phyloP scores from a whole-genome alignment of 805 yeast genomes.

The Ogataea pini region DNA sequence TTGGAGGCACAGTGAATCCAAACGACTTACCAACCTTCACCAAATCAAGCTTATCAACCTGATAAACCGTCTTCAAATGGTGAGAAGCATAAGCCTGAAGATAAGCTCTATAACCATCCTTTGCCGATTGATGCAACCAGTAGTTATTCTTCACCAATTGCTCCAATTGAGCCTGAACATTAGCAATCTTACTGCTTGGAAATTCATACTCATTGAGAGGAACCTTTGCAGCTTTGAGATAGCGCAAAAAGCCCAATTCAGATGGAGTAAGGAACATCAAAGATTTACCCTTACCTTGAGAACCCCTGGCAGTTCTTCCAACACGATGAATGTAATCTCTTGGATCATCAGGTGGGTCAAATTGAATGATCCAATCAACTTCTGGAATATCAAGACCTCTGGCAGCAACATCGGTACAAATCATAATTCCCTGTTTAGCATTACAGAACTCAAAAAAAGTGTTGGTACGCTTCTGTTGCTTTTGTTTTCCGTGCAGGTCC shows the following conservation, averaged over 20 bases:
- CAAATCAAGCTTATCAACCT: constrained; percentile 90
- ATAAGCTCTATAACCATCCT: constrained; percentile 96
- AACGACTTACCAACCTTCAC: constrained; percentile 94
- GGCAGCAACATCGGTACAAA: constrained; percentile 99
- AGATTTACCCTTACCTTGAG: constrained; percentile 86
- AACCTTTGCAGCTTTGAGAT: constrained; percentile 94
- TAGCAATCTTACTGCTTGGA: constrained; percentile 91
- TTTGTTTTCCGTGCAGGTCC: constrained; percentile 96
- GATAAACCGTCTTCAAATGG: constrained; percentile 93
- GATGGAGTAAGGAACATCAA: constrained; percentile 93
- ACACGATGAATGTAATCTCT: constrained; percentile 98
- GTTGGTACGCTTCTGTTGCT: constrained; percentile 97
- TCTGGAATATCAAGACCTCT: constrained; percentile 98
- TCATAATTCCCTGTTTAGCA: constrained; percentile 88
- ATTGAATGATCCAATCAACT: constrained; percentile 98
- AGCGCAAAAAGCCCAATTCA: constrained; percentile 92
- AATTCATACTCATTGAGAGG: constrained; percentile 97
- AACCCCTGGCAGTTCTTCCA: constrained; percentile 97
- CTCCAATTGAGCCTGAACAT: constrained; percentile 91
- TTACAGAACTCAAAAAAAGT: constrained; percentile 98
- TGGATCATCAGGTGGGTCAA: constrained; percentile 99
- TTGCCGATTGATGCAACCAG: constrained; percentile 92
- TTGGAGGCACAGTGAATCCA: constrained; percentile 95
- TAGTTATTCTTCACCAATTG: constrained; percentile 89
- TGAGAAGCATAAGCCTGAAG: constrained; percentile 97